phyloP scores from a whole-genome alignment of 306 rosid genomes.

The Notholithocarpus densiflorus region DNA sequence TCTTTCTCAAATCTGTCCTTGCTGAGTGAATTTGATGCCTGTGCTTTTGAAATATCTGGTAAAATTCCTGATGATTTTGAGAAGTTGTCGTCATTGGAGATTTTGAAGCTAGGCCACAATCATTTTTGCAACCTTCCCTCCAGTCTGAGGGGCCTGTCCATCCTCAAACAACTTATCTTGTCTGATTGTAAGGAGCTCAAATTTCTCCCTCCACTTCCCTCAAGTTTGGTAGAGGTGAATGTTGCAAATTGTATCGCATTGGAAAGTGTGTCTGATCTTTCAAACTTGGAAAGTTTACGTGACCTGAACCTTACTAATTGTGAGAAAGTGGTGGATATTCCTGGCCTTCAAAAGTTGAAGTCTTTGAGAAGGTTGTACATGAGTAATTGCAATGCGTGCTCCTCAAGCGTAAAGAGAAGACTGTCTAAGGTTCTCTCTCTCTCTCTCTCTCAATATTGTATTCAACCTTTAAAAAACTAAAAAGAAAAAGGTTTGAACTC shows the following conservation, averaged over 20 bases:
- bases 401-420: slow-evolving; percentile 29
- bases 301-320: slow-evolving; percentile 56
- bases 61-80: slow-evolving; percentile 55
- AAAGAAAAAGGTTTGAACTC: too few species aligned
- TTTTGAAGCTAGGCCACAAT: slow-evolving; percentile 40
- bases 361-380: slow-evolving; percentile 51
- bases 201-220: slow-evolving; percentile 62
- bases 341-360: slow-evolving; percentile 53
- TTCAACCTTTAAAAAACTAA: too few species aligned
- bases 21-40: slow-evolving; percentile 40
- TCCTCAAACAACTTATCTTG: slow-evolving; percentile 34
- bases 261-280: slow-evolving; percentile 41
- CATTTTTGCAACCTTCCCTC: slow-evolving; percentile 52
- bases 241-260: slow-evolving; percentile 43
- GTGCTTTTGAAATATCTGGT: slow-evolving; percentile 45
- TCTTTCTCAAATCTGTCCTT: slow-evolving; percentile 48
- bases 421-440: slow-evolving; percentile 48
- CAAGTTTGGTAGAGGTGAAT: slow-evolving; percentile 46
- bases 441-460: not conserved
- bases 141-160: slow-evolving; percentile 45
- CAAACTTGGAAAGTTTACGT: slow-evolving; percentile 40
- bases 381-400: slow-evolving; percentile 49
- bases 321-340: slow-evolving; percentile 45
- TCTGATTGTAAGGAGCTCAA: slow-evolving; percentile 38
- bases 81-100: slow-evolving; percentile 41